phyloP scores from a whole-genome alignment of 768 basidiomycete species.

The Phylloporus rhodoxanthus region DNA sequence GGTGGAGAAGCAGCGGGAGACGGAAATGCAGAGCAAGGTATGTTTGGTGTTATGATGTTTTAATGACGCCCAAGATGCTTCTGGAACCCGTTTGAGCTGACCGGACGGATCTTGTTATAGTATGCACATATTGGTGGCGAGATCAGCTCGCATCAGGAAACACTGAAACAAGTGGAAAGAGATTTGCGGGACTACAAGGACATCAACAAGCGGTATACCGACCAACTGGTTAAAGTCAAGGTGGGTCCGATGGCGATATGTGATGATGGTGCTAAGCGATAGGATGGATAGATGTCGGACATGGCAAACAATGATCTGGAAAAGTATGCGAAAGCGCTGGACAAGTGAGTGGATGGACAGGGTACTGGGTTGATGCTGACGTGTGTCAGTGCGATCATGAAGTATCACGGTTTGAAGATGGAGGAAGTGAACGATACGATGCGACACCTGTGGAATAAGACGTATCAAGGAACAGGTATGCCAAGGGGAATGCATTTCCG shows the following conservation, averaged over 20 bases:
- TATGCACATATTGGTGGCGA: conserved; percentile 81
- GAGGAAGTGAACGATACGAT: conserved; percentile 99
- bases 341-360: conserved; percentile 58
- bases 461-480: conserved; percentile 95
- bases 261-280: neutral
- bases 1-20: conserved; percentile 66
- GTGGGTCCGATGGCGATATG: conserved; percentile 35
- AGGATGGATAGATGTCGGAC: conserved; percentile 72
- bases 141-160: conserved; percentile 63
- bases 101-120: conserved; percentile 33
- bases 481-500: neutral
- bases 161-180: conserved; percentile 55
- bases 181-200: conserved; percentile 86
- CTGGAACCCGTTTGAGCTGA: conserved; percentile 1
- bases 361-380: conserved; percentile 11
- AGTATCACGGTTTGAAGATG: conserved; percentile 96
- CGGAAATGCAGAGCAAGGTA: conserved; percentile 64
- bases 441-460: conserved; percentile 96
- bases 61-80: conserved; percentile 1
- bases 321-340: conserved; percentile 95
- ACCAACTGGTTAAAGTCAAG: conserved; percentile 93
- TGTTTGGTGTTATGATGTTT: conserved; percentile 11
- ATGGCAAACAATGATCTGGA: conserved; percentile 97
- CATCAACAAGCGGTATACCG: conserved; percentile 77
- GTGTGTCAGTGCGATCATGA: conserved; percentile 85